Evolutionary conservation across 164 flowering plant genomes (phyloP).

Genomic region (Hamamelis virginiana): DNA sequence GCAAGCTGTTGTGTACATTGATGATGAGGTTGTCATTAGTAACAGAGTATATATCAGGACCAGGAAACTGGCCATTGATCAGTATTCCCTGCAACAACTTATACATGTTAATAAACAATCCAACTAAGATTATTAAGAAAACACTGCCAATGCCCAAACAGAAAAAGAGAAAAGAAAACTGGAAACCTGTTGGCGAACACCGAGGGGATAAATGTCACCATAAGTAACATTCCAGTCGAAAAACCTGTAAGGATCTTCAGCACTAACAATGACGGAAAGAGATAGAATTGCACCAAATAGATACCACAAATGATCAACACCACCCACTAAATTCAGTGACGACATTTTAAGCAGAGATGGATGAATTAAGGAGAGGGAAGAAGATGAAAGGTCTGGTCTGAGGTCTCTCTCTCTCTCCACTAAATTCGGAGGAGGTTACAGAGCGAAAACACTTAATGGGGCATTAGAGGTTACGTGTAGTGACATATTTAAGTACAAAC

Average conservation of each 20-base stretch:
- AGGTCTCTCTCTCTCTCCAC: too few relatives aligned
- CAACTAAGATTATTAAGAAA: background rate
- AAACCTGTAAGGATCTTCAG: constrained; percentile 58
- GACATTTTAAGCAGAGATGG: background rate
- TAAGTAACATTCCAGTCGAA: constrained; percentile 62
- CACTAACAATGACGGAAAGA: constrained; percentile 15
- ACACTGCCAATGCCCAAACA: background rate
- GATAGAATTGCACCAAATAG: background rate
- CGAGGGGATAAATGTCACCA: constrained; percentile 61
- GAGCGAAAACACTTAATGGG: background rate
- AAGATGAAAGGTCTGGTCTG: too few relatives aligned
- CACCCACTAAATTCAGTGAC: background rate
- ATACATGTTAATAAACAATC: background rate
- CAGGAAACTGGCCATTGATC: constrained; percentile 83
- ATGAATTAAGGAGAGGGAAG: background rate
- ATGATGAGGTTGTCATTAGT: constrained; percentile 80
- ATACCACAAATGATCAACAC: too few relatives aligned
- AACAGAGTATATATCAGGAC: constrained; percentile 66
- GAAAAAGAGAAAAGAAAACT: background rate
- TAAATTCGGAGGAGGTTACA: constrained; percentile 13
- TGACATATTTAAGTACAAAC: background rate
- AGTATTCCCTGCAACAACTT: constrained; percentile 65
- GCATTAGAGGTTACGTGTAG: constrained; percentile 1
- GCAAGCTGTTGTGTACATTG: constrained; percentile 63
- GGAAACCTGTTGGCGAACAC: constrained; percentile 59